Percentiles rank a stretch among this genome's conserved stretches.
Evolutionary conservation across 1,284 basidiomycete genomes (phyloP).

Genomic region (Cryptococcus sp.): DNA sequence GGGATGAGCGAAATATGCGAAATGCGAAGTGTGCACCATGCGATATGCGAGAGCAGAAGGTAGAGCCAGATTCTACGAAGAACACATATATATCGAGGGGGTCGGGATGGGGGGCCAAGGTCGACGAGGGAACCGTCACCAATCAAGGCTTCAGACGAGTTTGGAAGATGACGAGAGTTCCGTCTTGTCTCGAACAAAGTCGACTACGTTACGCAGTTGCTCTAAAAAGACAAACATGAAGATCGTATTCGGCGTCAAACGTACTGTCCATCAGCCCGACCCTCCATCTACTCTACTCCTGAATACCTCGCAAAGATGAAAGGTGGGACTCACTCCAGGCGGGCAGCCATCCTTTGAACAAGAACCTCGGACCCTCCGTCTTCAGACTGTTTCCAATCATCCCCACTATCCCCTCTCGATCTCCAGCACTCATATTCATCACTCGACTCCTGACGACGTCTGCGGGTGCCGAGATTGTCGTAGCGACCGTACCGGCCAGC

Average conservation of each 20-base stretch:
- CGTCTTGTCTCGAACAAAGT: slow-evolving; percentile 1
- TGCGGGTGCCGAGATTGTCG: slow-evolving; percentile 21
- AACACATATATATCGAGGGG: too few relatives aligned
- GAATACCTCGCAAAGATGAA: background rate
- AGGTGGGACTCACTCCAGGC: slow-evolving; percentile 13
- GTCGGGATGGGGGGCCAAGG: background rate
- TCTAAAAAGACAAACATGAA: slow-evolving; percentile 23
- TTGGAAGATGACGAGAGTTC: background rate
- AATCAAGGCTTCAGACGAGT: background rate
- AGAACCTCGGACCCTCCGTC: slow-evolving; percentile 13
- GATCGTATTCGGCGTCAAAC: slow-evolving; percentile 19
- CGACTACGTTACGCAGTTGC: slow-evolving; percentile 16
- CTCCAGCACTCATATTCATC: slow-evolving; percentile 8
- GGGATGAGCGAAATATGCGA: too few relatives aligned
- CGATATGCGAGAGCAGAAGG: too few relatives aligned
- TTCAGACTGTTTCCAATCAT: slow-evolving; percentile 11
- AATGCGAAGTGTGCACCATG: too few relatives aligned
- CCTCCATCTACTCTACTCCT: background rate
- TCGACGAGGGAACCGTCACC: background rate
- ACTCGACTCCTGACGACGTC: slow-evolving; percentile 27
- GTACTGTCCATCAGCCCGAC: slow-evolving; percentile 1
- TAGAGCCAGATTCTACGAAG: too few relatives aligned
- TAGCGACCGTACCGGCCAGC: slow-evolving; percentile 22
- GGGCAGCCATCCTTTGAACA: slow-evolving; percentile 22
- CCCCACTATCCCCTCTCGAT: slow-evolving; percentile 4